These are phyloP conservation scores for Gryganskiella cystojenkinii DNA, from an alignment of 192 early-diverging fungal species.

Conservation along the genomic window DNA sequence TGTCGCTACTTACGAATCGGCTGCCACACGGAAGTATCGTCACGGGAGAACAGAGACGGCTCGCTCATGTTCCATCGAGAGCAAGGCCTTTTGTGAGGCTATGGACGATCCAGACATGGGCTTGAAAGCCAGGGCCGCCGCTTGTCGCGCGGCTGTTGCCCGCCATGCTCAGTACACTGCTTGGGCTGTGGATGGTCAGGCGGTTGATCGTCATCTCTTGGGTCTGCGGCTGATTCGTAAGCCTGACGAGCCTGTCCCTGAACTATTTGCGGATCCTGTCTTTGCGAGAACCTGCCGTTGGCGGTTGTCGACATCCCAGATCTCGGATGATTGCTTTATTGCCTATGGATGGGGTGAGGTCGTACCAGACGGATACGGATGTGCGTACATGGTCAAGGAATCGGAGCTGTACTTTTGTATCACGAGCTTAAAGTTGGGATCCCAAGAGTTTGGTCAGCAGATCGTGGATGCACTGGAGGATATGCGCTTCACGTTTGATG, in stretches of 20 bases:
- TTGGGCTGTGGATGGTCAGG: conserved; percentile 77
- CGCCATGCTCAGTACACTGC: conserved; percentile 77
- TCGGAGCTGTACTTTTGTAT: conserved; percentile 74
- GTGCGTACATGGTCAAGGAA: conserved; percentile 83
- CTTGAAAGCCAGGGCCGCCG: conserved; percentile 54
- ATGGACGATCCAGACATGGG: conserved; percentile 65
- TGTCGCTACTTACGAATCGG: conserved; percentile 87
- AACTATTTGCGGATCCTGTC: conserved; percentile 71
- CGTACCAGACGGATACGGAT: conserved; percentile 85
- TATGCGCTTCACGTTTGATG: conserved; percentile 70
- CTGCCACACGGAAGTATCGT: conserved; percentile 81
- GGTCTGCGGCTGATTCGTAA: conserved; percentile 73
- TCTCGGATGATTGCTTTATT: conserved; percentile 53
- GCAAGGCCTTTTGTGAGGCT: conserved; percentile 73
- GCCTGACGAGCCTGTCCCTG: conserved; percentile 37
- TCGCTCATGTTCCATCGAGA: conserved; percentile 78
- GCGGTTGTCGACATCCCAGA: conserved; percentile 74
- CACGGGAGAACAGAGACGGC: conserved; percentile 92
- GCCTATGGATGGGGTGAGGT: conserved; percentile 81
- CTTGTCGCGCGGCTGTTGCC: conserved; percentile 69
- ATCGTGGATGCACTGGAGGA: conserved; percentile 71
- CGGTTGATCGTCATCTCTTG: conserved; percentile 88
- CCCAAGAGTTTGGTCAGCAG: conserved; percentile 59
- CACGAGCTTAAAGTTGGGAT: conserved; percentile 59
- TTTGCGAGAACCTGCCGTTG: conserved; percentile 75